phyloP scores from a whole-genome alignment of 2,329 filamentous ascomycete species.

The Penicillium fuscoglaucum region DNA sequence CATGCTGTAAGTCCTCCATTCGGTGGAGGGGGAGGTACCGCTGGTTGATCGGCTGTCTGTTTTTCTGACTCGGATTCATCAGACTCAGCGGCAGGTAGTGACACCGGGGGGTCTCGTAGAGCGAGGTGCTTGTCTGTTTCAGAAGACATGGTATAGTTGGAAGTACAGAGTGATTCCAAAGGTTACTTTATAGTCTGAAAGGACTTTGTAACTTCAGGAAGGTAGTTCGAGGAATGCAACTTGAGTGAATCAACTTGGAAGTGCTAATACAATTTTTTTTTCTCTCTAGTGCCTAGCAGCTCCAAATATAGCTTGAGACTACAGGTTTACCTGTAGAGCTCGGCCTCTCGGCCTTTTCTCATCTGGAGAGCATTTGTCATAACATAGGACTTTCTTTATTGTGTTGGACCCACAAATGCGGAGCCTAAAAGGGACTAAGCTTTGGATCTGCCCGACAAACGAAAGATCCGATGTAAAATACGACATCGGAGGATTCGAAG shows the following conservation, averaged over 20 bases:
- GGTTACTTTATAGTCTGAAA: not conserved
- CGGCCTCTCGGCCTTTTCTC: not conserved
- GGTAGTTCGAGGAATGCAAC: not conserved
- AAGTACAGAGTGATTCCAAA: not conserved
- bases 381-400: not conserved
- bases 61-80: not conserved
- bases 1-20: constrained; percentile 25
- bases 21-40: constrained; percentile 7
- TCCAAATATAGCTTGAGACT: not conserved
- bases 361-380: not conserved
- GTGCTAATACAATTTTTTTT: not conserved
- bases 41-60: not conserved
- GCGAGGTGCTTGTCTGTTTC: not conserved
- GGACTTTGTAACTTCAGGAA: not conserved
- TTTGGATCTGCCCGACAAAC: not conserved
- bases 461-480: not conserved
- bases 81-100: not conserved
- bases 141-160: not conserved
- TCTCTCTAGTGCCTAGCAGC: not conserved
- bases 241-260: not conserved
- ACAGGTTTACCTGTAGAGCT: not conserved
- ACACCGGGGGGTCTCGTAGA: not conserved
- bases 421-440: not conserved
- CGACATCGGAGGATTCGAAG: not conserved
- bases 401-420: not conserved